phyloP scores from a whole-genome alignment of 2,329 filamentous ascomycete species.

The Aspergillus novoparasiticus region DNA sequence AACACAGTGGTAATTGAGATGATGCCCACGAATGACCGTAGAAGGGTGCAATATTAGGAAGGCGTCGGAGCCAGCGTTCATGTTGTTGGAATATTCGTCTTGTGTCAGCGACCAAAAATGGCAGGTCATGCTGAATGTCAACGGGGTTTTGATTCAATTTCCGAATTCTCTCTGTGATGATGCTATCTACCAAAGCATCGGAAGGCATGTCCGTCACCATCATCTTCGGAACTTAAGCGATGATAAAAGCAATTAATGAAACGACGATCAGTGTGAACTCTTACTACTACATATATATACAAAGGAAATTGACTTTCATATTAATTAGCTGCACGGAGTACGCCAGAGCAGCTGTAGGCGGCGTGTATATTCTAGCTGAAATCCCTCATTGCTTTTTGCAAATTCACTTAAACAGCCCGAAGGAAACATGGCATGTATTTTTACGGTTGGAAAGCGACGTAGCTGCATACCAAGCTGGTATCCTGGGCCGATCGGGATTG shows the following conservation, averaged over 20 bases:
- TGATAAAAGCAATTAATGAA: not conserved
- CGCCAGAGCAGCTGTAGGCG: not conserved
- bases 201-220: not conserved
- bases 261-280: too few species aligned
- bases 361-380: not conserved
- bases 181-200: not conserved
- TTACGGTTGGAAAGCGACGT: not conserved
- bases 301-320: not conserved
- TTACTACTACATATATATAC: too few species aligned
- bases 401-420: not conserved
- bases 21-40: not conserved
- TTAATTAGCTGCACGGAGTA: not conserved
- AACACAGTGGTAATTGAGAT: not conserved
- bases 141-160: not conserved
- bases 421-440: not conserved
- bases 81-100: not conserved
- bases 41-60: not conserved
- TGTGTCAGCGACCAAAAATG: not conserved
- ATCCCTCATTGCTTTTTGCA: not conserved
- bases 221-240: not conserved
- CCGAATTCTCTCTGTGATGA: not conserved
- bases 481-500: not conserved
- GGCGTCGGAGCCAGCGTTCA: not conserved
- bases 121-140: not conserved
- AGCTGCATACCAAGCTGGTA: not conserved